Base-by-base conservation (phyloP, 2,329 filamentous ascomycete species). In the Ceratocystis alfenasii region DNA sequence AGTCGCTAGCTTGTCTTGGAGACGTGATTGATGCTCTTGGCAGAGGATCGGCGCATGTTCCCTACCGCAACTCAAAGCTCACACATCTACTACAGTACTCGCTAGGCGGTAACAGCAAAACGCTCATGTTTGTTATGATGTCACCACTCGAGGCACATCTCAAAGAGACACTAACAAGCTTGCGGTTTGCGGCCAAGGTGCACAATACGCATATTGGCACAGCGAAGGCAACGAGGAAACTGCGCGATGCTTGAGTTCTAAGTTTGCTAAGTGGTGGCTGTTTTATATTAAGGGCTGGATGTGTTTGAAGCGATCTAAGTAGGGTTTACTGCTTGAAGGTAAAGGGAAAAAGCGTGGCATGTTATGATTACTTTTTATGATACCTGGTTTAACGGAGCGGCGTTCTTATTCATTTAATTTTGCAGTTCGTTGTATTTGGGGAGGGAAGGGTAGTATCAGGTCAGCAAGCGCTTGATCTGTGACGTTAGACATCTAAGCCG, bases 61-160 rank as follows among this genome's bases (percentile, higher is more conserved):
- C 94, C 1, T 99, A 97, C 77, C 82, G 94, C 65, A 97, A 97
- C 77, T 96, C 90, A 71, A 97, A 96, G 83, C 81, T 99, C 70
- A 99, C 94, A 7, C 95, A 96, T 73, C 81, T 99, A 60, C 82
- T 99, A 46, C 90, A 97, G 83, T 95, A 94, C 73, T 96, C 90
- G 2, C 80, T 99, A 6, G 93, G 94, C 3, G 94, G 94, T 17
- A 96, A 96, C 75, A 94, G 88, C 71, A 95, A 96, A 78, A 99
- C 94, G 0, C 86, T 99, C 71, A 99, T 99, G 94, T 96, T 99
- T 75, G 90, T 97, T 74, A 97, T 97, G 92, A 89, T 96, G 66
- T 94, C 88, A 71, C 94, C 94, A 44, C 79, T 97, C 67, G 89
- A 95, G 77, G 88, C 86, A 5, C 94, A 97, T 77, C 79, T 96